Percentiles rank a stretch among this genome's conserved stretches.
phyloP scores from a whole-genome alignment of 129 eudicot genomes.

The Artemisia tridentata region DNA sequence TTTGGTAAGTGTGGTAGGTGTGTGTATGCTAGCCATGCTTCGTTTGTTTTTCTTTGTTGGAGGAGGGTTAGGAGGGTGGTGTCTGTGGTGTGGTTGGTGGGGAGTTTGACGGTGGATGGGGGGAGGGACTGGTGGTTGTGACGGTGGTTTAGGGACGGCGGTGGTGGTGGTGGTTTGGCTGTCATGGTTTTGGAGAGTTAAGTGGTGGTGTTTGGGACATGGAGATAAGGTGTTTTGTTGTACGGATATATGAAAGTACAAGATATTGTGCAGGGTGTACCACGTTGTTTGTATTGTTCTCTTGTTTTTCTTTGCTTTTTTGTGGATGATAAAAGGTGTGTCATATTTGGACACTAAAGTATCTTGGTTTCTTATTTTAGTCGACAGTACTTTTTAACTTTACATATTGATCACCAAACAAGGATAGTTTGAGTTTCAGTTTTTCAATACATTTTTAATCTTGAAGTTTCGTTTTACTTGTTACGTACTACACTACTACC shows the following conservation, averaged over 20 bases:
- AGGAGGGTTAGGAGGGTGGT: slow-evolving; percentile 63
- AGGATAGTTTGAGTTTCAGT: too few species aligned
- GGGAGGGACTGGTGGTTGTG: slow-evolving; percentile 30
- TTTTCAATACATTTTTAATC: too few species aligned
- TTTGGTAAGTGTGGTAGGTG: slow-evolving; percentile 55
- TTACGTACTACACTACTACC: too few species aligned
- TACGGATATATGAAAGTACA: slow-evolving; percentile 37
- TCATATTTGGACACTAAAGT: slow-evolving; percentile 7
- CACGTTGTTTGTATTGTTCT: slow-evolving; percentile 51
- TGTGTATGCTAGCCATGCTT: slow-evolving; percentile 79
- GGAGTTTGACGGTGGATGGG: not conserved
- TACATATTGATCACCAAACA: slow-evolving; percentile 6
- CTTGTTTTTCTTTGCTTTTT: slow-evolving; percentile 23
- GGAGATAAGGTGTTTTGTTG: slow-evolving; percentile 43
- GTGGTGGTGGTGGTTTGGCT: slow-evolving; percentile 40
- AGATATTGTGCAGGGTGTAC: slow-evolving; percentile 41
- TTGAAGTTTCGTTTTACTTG: too few species aligned
- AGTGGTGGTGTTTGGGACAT: slow-evolving; percentile 24
- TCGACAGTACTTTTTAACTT: not conserved
- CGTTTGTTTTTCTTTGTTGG: slow-evolving; percentile 77
- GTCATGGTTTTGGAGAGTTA: too few species aligned
- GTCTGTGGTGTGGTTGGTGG: slow-evolving; percentile 19
- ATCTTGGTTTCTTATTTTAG: not conserved
- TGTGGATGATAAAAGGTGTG: slow-evolving; percentile 28
- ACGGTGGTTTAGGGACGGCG: slow-evolving; percentile 18